Percentiles rank a stretch among this genome's conserved stretches.
Evolutionary conservation across 2,329 filamentous ascomycete species (phyloP).

Genomic region (Westerdykella aurantiaca): DNA sequence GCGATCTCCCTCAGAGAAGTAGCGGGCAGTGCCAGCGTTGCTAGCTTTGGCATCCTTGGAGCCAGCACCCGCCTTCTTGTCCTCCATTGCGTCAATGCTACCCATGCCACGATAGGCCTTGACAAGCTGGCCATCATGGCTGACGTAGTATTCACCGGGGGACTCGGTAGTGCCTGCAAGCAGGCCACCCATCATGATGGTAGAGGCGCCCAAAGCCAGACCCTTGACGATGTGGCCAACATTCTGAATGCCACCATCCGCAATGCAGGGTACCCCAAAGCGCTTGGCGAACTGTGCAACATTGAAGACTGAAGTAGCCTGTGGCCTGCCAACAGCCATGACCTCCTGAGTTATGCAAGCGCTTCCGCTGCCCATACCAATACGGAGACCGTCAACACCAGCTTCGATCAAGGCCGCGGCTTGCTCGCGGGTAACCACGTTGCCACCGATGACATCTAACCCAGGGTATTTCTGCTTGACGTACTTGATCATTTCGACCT

Average conservation of each 20-base stretch:
- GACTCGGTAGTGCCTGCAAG: constrained; percentile 96
- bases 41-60: constrained; percentile 62
- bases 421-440: constrained; percentile 96
- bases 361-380: constrained; percentile 97
- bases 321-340: constrained; percentile 96
- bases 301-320: constrained; percentile 86
- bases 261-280: constrained; percentile 96
- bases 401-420: constrained; percentile 87
- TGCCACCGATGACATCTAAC: constrained; percentile 94
- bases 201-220: constrained; percentile 85
- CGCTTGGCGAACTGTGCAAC: constrained; percentile 83
- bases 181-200: constrained; percentile 99
- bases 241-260: constrained; percentile 96
- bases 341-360: constrained; percentile 99
- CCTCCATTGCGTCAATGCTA: constrained; percentile 98
- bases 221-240: constrained; percentile 99
- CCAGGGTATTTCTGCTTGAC: constrained; percentile 80
- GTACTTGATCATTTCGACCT: constrained; percentile 97
- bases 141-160: constrained; percentile 93
- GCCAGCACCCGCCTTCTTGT: constrained; percentile 84
- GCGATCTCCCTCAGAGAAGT: constrained; percentile 95
- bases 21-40: constrained; percentile 93
- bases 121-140: constrained; percentile 92
- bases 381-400: constrained; percentile 91
- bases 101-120: constrained; percentile 99